A percentile compares a stretch with the other conserved stretches of the same genome.
These are phyloP conservation scores for Thamnidium elegans DNA, from an alignment of 192 early-diverging fungal species.

Conservation along the genomic window DNA sequence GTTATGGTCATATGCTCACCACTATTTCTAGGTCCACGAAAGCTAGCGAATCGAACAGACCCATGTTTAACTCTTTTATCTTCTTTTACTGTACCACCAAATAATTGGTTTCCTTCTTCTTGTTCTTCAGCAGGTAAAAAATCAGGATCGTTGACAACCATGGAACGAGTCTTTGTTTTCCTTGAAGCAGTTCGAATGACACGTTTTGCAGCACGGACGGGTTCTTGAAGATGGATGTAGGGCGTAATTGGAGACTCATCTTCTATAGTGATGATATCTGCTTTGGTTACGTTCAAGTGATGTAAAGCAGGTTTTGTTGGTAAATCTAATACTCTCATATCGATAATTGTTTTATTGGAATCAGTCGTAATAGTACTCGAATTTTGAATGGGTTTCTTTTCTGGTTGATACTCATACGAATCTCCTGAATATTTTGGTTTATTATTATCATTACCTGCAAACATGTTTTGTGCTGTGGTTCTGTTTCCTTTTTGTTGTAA, in stretches of 20 bases:
- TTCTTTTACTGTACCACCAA: background rate
- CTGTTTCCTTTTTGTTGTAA: slow-evolving; percentile 3
- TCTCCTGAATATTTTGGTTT: background rate
- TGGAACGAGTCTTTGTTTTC: slow-evolving; percentile 11
- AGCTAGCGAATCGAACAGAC: slow-evolving; percentile 1
- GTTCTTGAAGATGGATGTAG: background rate
- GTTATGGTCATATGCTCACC: slow-evolving; percentile 14
- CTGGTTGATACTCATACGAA: background rate
- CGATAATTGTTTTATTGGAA: background rate
- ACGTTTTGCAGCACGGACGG: slow-evolving; percentile 15
- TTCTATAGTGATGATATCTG: background rate
- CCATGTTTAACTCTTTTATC: background rate
- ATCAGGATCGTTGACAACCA: background rate
- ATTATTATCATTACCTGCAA: slow-evolving; percentile 2
- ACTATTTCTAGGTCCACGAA: background rate
- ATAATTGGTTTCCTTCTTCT: background rate
- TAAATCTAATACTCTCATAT: background rate
- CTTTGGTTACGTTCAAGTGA: background rate
- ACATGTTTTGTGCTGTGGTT: slow-evolving; percentile 10
- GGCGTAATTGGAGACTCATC: background rate
- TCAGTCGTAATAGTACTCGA: background rate
- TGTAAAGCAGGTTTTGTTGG: background rate
- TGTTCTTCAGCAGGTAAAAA: background rate
- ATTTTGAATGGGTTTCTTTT: background rate
- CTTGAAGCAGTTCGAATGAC: slow-evolving; percentile 11